These are phyloP conservation scores for Starmerella ratchasimensis DNA, from an alignment of 805 yeast species.

Conservation along the genomic window DNA sequence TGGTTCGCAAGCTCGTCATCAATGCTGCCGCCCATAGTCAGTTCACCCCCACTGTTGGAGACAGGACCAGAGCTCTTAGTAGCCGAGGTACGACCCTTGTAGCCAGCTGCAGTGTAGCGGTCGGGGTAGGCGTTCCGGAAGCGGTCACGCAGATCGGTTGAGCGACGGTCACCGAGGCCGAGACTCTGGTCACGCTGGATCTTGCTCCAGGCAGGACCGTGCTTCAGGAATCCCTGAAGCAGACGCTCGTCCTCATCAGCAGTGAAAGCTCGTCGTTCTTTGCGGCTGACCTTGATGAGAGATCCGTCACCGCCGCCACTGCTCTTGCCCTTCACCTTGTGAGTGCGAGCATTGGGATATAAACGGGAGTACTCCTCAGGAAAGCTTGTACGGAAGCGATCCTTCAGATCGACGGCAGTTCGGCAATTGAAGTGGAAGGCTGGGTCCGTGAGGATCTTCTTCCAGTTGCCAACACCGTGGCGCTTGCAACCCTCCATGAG, in stretches of 20 bases:
- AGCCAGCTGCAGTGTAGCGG: slow-evolving; percentile 32
- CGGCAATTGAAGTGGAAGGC: slow-evolving; percentile 30
- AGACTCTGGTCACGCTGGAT: slow-evolving; percentile 31
- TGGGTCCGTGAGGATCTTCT: slow-evolving; percentile 32
- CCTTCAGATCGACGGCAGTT: slow-evolving; percentile 35
- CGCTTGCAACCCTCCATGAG: slow-evolving; percentile 32
- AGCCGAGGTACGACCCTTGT: slow-evolving; percentile 27
- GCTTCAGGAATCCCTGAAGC: slow-evolving; percentile 31
- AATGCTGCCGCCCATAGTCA: slow-evolving; percentile 12
- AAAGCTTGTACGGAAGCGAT: slow-evolving; percentile 33
- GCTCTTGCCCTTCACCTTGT: slow-evolving; percentile 25
- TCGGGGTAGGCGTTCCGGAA: slow-evolving; percentile 35
- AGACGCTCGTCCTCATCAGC: slow-evolving; percentile 32
- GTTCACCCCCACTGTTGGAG: slow-evolving; percentile 4
- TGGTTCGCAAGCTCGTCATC: slow-evolving; percentile 22
- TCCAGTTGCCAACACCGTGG: slow-evolving; percentile 36
- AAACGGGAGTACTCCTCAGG: slow-evolving; percentile 34
- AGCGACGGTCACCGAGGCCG: slow-evolving; percentile 29
- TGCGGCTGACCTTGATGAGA: slow-evolving; percentile 32
- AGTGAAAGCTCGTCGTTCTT: slow-evolving; percentile 32
- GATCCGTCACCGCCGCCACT: slow-evolving; percentile 16
- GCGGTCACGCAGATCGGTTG: slow-evolving; percentile 33
- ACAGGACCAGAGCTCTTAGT: slow-evolving; percentile 5
- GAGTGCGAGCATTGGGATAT: slow-evolving; percentile 35
- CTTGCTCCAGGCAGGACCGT: slow-evolving; percentile 36